A percentile compares a stretch with the other conserved stretches of the same genome.
phyloP scores from a whole-genome alignment of 139 green algal genomes.

The Chlorella sp. region DNA sequence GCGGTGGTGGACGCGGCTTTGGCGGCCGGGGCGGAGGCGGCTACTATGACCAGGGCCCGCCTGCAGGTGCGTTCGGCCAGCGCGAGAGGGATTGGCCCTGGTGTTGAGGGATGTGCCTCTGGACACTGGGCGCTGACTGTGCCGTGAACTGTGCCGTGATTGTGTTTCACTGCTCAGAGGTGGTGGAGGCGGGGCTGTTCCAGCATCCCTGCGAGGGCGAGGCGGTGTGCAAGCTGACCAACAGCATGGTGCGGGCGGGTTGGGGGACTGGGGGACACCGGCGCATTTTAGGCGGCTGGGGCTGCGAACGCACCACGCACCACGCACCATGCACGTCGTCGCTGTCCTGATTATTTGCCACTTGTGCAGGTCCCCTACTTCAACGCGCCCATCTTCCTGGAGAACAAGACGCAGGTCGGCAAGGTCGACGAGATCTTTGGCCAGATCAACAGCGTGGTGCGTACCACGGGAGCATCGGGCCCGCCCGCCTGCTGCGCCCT shows the following conservation, averaged over 20 bases:
- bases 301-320: no score
- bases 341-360: not conserved
- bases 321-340: no score
- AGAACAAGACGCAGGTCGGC: slow-evolving; percentile 98
- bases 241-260: slow-evolving; percentile 90
- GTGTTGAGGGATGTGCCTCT: no score
- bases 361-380: slow-evolving; percentile 93
- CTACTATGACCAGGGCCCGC: no score
- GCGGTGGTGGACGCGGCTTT: no score
- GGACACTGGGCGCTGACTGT: no score
- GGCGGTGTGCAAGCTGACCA: slow-evolving; percentile 94
- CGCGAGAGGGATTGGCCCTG: no score
- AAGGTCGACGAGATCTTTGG: slow-evolving; percentile 99
- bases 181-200: slow-evolving; percentile 90
- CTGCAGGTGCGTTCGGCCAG: no score
- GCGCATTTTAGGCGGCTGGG: not conserved
- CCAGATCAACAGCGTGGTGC: slow-evolving; percentile 85
- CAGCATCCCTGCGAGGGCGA: slow-evolving; percentile 97
- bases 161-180: slow-evolving; percentile 33
- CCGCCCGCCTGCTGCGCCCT: no score
- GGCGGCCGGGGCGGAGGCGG: no score
- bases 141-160: not conserved
- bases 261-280: not conserved
- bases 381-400: slow-evolving; percentile 97
- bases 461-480: no score